These are phyloP conservation scores for Bipolaris oryzae DNA, from an alignment of 2,329 filamentous ascomycete genomes.

Conservation along the genomic window DNA sequence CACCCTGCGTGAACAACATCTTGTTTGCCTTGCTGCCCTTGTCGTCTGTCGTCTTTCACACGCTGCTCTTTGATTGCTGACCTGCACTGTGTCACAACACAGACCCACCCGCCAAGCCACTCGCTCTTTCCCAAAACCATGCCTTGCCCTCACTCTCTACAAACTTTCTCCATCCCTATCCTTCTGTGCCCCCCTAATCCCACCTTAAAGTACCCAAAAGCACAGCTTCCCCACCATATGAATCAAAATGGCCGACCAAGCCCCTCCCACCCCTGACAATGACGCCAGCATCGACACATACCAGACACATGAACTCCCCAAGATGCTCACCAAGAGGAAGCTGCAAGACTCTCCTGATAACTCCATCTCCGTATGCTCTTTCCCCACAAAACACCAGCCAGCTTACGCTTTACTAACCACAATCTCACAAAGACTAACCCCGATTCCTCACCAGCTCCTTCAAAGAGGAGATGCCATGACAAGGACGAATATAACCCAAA, in stretches of 20 bases:
- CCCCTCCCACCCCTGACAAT: background rate
- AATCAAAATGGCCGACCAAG: background rate
- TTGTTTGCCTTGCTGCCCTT: background rate
- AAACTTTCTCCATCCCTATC: background rate
- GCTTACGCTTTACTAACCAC: background rate
- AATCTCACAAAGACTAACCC: background rate
- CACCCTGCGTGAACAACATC: background rate
- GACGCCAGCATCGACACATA: background rate
- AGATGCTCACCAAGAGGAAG: slow-evolving; percentile 7
- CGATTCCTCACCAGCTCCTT: background rate
- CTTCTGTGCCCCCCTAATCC: background rate
- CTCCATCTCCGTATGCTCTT: background rate
- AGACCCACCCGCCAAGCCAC: background rate
- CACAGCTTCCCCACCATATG: too few species aligned
- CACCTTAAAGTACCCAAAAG: background rate
- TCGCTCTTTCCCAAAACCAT: slow-evolving; percentile 2
- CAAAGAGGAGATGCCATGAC: background rate
- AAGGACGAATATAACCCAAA: slow-evolving; percentile 9
- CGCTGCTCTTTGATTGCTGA: slow-evolving; percentile 5
- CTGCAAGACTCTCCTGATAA: background rate
- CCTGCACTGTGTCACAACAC: slow-evolving; percentile 1
- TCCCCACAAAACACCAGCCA: background rate
- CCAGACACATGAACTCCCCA: background rate
- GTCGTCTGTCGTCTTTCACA: background rate
- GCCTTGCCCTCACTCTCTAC: background rate